A percentile compares a stretch with the other conserved stretches of the same genome.
phyloP scores from a whole-genome alignment of 148 eudicot species.

The Diospyros kaki region DNA sequence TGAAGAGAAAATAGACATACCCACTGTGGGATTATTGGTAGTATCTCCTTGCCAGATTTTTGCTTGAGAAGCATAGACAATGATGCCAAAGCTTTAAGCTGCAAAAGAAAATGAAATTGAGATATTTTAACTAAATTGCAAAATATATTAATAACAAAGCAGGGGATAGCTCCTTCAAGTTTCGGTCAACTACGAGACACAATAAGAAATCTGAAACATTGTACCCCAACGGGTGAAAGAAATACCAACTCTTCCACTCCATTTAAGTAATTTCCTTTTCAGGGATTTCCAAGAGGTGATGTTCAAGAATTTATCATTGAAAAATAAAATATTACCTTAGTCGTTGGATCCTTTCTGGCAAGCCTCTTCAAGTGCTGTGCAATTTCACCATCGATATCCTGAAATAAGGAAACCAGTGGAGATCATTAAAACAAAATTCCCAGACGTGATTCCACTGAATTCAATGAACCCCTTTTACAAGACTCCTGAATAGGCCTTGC shows the following conservation, averaged over 20 bases:
- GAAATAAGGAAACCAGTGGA: conserved; percentile 14
- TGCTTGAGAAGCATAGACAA: conserved; percentile 63
- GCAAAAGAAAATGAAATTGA: conserved; percentile 26
- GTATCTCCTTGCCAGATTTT: conserved; percentile 68
- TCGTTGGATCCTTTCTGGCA: conserved; percentile 82
- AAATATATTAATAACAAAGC: too few species aligned
- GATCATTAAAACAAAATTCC: not conserved
- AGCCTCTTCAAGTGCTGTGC: conserved; percentile 87
- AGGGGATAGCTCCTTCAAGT: too few species aligned
- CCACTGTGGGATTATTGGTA: conserved; percentile 82
- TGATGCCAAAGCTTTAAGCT: conserved; percentile 86
- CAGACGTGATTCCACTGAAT: not conserved
- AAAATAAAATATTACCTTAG: conserved; percentile 48
- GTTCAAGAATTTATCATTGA: not conserved
- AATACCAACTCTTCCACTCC: too few species aligned
- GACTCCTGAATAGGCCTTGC: not conserved
- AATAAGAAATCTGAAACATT: too few species aligned
- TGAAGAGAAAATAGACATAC: conserved; percentile 36
- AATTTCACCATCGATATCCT: conserved; percentile 88
- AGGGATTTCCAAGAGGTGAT: not conserved
- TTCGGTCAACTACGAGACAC: too few species aligned
- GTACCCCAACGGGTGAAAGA: too few species aligned
- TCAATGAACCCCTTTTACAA: too few species aligned
- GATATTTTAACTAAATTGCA: not conserved
- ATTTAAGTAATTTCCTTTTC: too few species aligned